Percentiles rank a stretch among this genome's conserved stretches.
Conservation (phyloP, 2,329 filamentous ascomycete genomes). For the Periconia sp. region DNA sequence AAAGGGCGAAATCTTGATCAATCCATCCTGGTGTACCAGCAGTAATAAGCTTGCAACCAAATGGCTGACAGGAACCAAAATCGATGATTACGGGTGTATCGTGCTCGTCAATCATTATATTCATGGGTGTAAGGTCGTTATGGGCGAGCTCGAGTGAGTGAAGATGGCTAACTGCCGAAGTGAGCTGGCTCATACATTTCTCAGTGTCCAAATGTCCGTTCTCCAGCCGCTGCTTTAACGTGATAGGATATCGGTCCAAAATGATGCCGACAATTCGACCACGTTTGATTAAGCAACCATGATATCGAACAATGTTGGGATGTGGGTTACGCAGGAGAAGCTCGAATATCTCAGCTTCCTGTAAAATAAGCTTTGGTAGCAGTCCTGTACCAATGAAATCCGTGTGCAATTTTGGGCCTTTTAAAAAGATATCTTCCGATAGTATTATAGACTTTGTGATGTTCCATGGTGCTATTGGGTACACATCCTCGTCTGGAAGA, state of each 20-base stretch:
- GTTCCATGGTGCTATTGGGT: neutral
- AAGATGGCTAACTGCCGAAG: slow-evolving; percentile 18
- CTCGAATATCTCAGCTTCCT: too few relatives aligned
- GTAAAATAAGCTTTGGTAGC: too few relatives aligned
- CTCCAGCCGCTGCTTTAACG: too few relatives aligned
- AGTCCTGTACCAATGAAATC: too few relatives aligned
- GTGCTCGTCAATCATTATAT: slow-evolving; percentile 41
- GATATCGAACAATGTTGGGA: too few relatives aligned
- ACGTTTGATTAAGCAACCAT: too few relatives aligned
- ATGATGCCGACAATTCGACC: too few relatives aligned
- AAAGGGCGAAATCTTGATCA: slow-evolving; percentile 24
- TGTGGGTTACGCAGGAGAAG: too few relatives aligned
- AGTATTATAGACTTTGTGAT: neutral
- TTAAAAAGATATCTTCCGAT: neutral
- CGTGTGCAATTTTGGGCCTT: neutral
- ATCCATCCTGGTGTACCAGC: slow-evolving; percentile 30
- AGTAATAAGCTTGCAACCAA: slow-evolving; percentile 33
- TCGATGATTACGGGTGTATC: slow-evolving; percentile 33
- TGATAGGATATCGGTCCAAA: too few relatives aligned
- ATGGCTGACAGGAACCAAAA: slow-evolving; percentile 36
- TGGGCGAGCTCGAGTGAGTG: slow-evolving; percentile 37
- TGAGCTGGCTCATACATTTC: slow-evolving; percentile 15
- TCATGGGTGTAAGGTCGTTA: slow-evolving; percentile 46
- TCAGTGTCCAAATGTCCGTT: too few relatives aligned
- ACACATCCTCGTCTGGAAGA: slow-evolving; percentile 2